Base-by-base conservation (phyloP, 495 filamentous ascomycete genomes). In the Penicilliopsis zonata region DNA sequence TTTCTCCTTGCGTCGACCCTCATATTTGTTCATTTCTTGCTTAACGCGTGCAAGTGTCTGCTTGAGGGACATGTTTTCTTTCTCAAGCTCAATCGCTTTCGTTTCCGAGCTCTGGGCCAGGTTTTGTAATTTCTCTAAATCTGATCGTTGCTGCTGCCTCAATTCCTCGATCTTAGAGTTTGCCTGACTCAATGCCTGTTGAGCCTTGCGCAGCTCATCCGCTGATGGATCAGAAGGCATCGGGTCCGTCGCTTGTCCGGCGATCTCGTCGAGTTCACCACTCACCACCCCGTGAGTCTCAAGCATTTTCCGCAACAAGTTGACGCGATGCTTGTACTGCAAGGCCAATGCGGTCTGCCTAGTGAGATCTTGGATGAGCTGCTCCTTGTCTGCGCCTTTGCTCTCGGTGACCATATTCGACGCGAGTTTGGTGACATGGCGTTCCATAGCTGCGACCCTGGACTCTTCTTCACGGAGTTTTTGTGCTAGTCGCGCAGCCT, bases 401-500 rank as follows among this genome's bases (percentile, higher is more conserved):
- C 53, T 57, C 10, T 65, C 61, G 12, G 49, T 51, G 8, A 55
- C 56, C 43, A 81, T 63, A 15, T 72, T 65, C 10, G 67, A 57
- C 26, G 72, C 68, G 41, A 81, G 61, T 25, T 76, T 65, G 7
- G 72, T 59, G 8, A 87, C 62, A 37, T 71, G 70, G 5, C 50
- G 48, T 34, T 76, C 68, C 61, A 69, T 63, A 19, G 58, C 54
- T 26, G 61, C 41, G 14, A 64, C 73, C 54, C 68, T 65, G 60
- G 66, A 34, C 44, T 67, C 52, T 53, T 72, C 76, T 30, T 82
- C 74, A 35, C 67, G 69, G 18, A 96, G 64, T 44, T 78, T 78
- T 35, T 82, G 74, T 15, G 66, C 65, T 20, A 95, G 56, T 15
- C 82, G 72, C 12, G 71, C 64, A 14, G 82, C 81, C 46, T 93